Conservation (phyloP, 305 asterid species). For the Fraxinus dipetala region DNA sequence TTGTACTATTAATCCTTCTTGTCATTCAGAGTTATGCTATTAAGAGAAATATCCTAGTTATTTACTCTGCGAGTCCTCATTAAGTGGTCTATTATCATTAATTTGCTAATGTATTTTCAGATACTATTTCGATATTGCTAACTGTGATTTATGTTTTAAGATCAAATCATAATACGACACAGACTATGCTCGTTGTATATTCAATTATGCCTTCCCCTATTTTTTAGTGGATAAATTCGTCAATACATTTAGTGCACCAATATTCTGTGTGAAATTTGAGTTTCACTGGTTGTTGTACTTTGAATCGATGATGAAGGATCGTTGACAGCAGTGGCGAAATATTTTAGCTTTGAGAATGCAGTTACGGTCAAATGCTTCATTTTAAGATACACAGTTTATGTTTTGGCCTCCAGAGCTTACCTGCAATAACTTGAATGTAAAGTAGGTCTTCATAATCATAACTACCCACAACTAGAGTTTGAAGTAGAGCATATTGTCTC, state of each 20-base stretch:
- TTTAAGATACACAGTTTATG: not conserved
- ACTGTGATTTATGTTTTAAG: not conserved
- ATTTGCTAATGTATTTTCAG: not conserved
- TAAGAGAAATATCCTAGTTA: not conserved
- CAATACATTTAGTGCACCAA: not conserved
- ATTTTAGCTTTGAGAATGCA: not conserved
- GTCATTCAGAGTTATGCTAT: not conserved
- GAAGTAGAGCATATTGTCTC: not conserved
- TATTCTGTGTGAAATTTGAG: not conserved
- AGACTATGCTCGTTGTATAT: not conserved
- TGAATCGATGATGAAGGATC: not conserved
- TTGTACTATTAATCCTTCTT: constrained; percentile 16
- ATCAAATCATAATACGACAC: not conserved
- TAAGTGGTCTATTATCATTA: not conserved
- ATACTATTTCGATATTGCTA: not conserved
- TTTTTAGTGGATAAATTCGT: not conserved
- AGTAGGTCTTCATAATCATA: not conserved
- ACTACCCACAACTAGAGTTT: not conserved
- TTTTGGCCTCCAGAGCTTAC: not conserved
- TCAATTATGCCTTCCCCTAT: not conserved
- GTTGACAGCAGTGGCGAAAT: not conserved
- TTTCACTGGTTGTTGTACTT: not conserved
- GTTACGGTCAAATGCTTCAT: not conserved
- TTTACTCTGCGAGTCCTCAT: not conserved
- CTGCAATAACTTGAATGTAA: not conserved